Conservation (phyloP, 208 protist genomes). For the Crithidia bombi region DNA sequence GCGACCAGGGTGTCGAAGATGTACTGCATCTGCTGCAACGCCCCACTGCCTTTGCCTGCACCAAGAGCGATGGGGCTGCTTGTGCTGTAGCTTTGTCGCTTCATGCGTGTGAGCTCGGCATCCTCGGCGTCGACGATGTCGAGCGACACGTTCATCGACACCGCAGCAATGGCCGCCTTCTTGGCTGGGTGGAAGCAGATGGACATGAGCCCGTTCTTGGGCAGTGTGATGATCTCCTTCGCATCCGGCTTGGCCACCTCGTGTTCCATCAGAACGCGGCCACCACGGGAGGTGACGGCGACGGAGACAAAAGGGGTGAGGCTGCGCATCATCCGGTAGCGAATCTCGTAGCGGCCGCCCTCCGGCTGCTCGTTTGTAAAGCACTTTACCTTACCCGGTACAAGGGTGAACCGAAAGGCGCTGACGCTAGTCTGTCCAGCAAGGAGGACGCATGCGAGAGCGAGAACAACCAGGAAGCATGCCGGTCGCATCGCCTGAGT, state of each 20-base stretch:
- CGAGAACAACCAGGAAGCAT: slow-evolving; percentile 4
- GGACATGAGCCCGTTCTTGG: slow-evolving; percentile 43
- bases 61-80: slow-evolving; percentile 64
- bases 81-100: slow-evolving; percentile 68
- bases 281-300: slow-evolving; percentile 49
- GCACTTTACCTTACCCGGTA: slow-evolving; percentile 64
- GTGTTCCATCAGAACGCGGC: slow-evolving; percentile 64
- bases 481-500: neutral
- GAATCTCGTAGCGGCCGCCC: slow-evolving; percentile 66
- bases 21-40: slow-evolving; percentile 72
- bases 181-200: slow-evolving; percentile 70
- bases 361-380: slow-evolving; percentile 63
- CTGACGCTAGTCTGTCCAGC: slow-evolving; percentile 2
- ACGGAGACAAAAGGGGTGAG: slow-evolving; percentile 73
- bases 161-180: slow-evolving; percentile 45
- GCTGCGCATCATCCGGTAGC: slow-evolving; percentile 73
- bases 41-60: slow-evolving; percentile 55
- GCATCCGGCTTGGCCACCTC: slow-evolving; percentile 47
- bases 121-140: slow-evolving; percentile 72
- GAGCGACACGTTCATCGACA: slow-evolving; percentile 65
- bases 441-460: slow-evolving; percentile 25
- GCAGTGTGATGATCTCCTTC: slow-evolving; percentile 54
- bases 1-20: slow-evolving; percentile 40
- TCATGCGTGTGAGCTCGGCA: slow-evolving; percentile 71
- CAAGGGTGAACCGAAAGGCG: slow-evolving; percentile 68